Evolutionary conservation across 768 basidiomycete genomes (phyloP).

Genomic region (Pulveroboletus frians): DNA sequence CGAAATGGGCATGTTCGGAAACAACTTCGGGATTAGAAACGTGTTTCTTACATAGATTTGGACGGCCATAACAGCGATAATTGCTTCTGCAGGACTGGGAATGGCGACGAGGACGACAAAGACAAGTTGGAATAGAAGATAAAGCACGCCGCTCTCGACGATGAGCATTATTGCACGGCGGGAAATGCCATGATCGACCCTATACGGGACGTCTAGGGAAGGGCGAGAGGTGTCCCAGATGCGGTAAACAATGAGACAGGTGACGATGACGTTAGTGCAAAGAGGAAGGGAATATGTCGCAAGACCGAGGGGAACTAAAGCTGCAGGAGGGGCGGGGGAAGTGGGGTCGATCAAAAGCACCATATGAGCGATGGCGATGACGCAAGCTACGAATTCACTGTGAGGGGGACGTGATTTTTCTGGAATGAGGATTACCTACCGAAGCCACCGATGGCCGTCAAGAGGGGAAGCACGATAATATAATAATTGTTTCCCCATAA

Average conservation of each 20-base stretch:
- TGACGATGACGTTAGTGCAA: conserved; percentile 39
- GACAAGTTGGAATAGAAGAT: conserved; percentile 36
- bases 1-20: not conserved
- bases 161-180: conserved; percentile 32
- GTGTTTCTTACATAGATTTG: conserved; percentile 37
- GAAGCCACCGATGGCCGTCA: conserved; percentile 31
- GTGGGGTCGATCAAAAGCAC: conserved; percentile 26
- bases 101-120: conserved; percentile 37
- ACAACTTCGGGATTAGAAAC: not conserved
- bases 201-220: conserved; percentile 5
- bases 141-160: conserved; percentile 38
- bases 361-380: conserved; percentile 26
- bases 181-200: conserved; percentile 13
- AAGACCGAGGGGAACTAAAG: conserved; percentile 32
- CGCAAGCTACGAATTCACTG: conserved; percentile 23
- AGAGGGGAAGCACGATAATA: conserved; percentile 31
- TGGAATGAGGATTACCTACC: conserved; percentile 21
- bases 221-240: conserved; percentile 31
- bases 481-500: conserved; percentile 35
- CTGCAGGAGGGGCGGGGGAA: conserved; percentile 32
- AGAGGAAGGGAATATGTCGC: conserved; percentile 37
- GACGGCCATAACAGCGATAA: conserved; percentile 34
- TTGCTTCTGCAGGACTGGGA: conserved; percentile 30
- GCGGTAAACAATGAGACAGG: conserved; percentile 36
- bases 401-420: not conserved